These are phyloP conservation scores for Naganishia sp. DNA, from an alignment of 1,284 basidiomycete species.

Conservation along the genomic window DNA sequence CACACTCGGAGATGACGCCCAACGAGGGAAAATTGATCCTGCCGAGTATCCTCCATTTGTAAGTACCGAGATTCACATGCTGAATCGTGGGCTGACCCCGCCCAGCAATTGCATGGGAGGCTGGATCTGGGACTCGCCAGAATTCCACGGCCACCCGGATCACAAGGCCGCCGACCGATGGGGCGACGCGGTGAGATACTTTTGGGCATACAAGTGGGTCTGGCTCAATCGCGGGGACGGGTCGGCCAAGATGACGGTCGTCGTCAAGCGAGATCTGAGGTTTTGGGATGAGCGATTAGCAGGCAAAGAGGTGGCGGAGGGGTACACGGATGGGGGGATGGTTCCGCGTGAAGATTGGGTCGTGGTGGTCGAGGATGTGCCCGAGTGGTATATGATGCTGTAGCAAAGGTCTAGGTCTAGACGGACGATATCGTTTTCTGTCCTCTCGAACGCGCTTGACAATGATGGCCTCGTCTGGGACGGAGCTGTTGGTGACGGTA, in stretches of 20 bases:
- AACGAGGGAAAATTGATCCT: not conserved
- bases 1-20: not conserved
- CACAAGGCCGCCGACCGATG: not conserved
- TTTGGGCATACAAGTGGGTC: conserved; percentile 3
- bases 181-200: conserved; percentile 3
- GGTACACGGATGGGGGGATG: not conserved
- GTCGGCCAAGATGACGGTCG: conserved; percentile 2
- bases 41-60: conserved; percentile 6
- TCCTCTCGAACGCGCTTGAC: not conserved
- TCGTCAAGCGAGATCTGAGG: not conserved
- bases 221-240: conserved; percentile 7
- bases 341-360: not conserved
- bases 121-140: not conserved
- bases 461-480: too few relatives aligned
- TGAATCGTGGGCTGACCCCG: not conserved
- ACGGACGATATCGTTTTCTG: not conserved
- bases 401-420: not conserved
- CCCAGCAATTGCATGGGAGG: not conserved
- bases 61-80: not conserved
- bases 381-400: not conserved
- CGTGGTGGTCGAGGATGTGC: conserved; percentile 1
- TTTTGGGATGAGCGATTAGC: conserved; percentile 5
- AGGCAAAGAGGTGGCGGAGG: conserved; percentile 2
- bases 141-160: conserved; percentile 2
- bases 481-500: too few relatives aligned